Percentiles rank a stretch among this genome's conserved stretches.
Conservation (phyloP, 371 early-diverging fungal species). For the Mortierella sp. region DNA sequence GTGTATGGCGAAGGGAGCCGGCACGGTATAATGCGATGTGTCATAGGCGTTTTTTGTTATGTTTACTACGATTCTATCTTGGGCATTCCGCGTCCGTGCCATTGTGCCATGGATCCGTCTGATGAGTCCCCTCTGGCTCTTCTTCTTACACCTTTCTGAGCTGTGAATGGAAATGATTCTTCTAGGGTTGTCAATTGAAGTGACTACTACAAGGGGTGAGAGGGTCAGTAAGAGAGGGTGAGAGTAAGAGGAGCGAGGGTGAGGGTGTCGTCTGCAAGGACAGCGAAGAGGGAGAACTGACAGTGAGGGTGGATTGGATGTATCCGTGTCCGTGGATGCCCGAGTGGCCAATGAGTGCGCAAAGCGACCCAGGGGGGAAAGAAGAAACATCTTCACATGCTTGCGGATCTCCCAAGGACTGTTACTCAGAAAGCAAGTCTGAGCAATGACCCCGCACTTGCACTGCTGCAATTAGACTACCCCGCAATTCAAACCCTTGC, state of each 20-base stretch:
- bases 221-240: neutral
- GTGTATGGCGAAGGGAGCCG: neutral
- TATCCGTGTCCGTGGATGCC: neutral
- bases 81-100: constrained; percentile 19
- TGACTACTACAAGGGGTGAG: neutral
- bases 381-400: constrained; percentile 9
- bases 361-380: constrained; percentile 8
- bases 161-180: neutral
- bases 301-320: neutral
- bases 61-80: neutral
- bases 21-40: neutral
- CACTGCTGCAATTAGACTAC: too few species aligned
- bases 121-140: neutral
- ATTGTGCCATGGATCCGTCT: neutral
- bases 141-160: neutral
- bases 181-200: neutral
- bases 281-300: neutral
- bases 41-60: neutral
- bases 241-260: too few species aligned
- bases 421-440: neutral
- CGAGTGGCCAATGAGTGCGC: constrained; percentile 19
- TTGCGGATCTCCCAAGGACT: neutral
- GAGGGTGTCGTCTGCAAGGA: neutral
- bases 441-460: neutral
- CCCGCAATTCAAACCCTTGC: too few species aligned